Evolutionary conservation across 805 yeast species (phyloP).

Genomic region (Ascoidea tarda): DNA sequence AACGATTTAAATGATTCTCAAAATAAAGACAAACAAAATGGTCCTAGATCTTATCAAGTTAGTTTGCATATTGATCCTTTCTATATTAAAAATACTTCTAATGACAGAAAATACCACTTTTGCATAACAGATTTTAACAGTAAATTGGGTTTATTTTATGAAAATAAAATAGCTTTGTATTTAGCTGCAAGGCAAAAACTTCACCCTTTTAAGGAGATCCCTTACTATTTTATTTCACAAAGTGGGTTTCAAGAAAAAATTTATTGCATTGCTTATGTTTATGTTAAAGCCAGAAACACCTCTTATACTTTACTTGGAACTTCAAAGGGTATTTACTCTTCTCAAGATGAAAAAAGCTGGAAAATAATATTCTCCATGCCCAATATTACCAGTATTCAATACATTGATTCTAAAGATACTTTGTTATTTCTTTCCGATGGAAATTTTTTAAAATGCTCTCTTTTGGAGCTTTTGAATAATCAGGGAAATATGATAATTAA

Average conservation of each 20-base stretch:
- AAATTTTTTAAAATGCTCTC: neutral
- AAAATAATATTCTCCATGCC: too few relatives aligned
- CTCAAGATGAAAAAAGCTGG: neutral
- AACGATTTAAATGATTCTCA: neutral
- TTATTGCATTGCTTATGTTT: neutral
- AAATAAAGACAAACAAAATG: neutral
- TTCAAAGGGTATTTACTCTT: neutral
- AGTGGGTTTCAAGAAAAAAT: too few relatives aligned
- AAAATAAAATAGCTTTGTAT: neutral
- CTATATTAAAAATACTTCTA: neutral
- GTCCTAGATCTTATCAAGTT: neutral
- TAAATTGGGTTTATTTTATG: neutral
- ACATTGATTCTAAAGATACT: neutral
- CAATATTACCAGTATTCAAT: too few relatives aligned
- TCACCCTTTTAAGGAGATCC: neutral
- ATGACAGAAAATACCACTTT: neutral
- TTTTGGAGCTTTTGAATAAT: too few relatives aligned
- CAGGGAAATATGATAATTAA: too few relatives aligned
- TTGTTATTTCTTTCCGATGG: neutral
- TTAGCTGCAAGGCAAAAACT: too few relatives aligned
- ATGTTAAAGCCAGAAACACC: neutral
- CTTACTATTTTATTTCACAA: neutral
- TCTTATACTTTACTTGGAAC: neutral
- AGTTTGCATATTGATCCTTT: neutral
- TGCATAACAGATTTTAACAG: too few relatives aligned